These are phyloP conservation scores for Chenopodium formosanum DNA, from an alignment of 148 eudicot species.

Conservation along the genomic window DNA sequence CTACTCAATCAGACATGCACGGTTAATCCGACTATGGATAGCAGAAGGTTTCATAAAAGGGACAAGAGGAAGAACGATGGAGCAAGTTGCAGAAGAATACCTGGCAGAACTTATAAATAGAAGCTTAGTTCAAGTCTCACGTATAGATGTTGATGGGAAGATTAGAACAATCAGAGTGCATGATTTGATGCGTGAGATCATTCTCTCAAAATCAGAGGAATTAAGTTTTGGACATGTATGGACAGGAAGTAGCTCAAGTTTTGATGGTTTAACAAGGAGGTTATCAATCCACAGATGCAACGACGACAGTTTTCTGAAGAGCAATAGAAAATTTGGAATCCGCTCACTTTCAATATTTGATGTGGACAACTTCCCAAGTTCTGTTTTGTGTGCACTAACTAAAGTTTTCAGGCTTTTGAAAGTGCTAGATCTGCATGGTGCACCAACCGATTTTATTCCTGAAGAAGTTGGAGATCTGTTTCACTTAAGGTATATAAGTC, in stretches of 20 bases:
- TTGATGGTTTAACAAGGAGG: background rate
- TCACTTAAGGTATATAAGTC: slow-evolving; percentile 19
- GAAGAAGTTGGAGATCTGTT: slow-evolving; percentile 15
- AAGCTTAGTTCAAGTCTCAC: slow-evolving; percentile 22
- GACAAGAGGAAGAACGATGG: slow-evolving; percentile 6
- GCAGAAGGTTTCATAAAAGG: slow-evolving; percentile 16
- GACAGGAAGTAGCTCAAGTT: background rate
- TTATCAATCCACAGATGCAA: slow-evolving; percentile 2
- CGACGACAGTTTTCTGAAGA: background rate
- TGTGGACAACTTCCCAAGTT: background rate
- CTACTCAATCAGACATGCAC: slow-evolving; percentile 2
- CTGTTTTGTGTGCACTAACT: background rate
- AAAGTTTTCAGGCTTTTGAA: slow-evolving; percentile 18
- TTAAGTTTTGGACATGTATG: slow-evolving; percentile 3
- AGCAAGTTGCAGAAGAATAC: slow-evolving; percentile 15
- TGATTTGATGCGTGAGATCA: slow-evolving; percentile 21
- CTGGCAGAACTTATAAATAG: slow-evolving; percentile 7
- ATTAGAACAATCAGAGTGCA: slow-evolving; percentile 2
- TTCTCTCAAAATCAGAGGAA: slow-evolving; percentile 13
- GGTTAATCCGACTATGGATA: slow-evolving; percentile 24
- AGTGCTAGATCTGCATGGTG: slow-evolving; percentile 28
- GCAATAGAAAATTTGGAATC: background rate
- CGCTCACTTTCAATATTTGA: slow-evolving; percentile 6
- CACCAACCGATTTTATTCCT: slow-evolving; percentile 14
- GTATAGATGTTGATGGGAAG: slow-evolving; percentile 1